A percentile compares a stretch with the other conserved stretches of the same genome.
Conservation (phyloP, 164 flowering plant species). For the Sextonia rubra region DNA sequence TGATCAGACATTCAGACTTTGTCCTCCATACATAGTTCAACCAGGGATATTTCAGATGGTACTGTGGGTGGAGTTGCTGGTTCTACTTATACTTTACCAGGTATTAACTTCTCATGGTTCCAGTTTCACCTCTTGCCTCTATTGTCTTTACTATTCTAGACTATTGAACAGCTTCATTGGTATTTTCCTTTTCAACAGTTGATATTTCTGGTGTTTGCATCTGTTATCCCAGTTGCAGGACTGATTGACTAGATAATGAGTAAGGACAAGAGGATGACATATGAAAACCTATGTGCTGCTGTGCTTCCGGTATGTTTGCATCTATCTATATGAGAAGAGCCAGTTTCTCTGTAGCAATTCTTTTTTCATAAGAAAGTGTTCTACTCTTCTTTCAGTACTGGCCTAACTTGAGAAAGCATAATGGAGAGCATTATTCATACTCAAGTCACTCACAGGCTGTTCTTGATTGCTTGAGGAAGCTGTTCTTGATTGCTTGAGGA, state of each 20-base stretch:
- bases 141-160: not conserved
- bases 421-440: slow-evolving; percentile 94
- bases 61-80: slow-evolving; percentile 35
- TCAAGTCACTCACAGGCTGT: slow-evolving; percentile 67
- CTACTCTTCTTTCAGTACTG: slow-evolving; percentile 59
- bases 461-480: slow-evolving; percentile 51
- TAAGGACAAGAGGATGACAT: slow-evolving; percentile 75
- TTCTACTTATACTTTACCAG: slow-evolving; percentile 78
- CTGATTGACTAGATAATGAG: slow-evolving; percentile 87
- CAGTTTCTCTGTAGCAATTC: slow-evolving; percentile 1
- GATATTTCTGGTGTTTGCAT: not conserved
- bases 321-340: not conserved
- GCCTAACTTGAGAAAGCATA: slow-evolving; percentile 82
- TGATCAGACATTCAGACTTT: slow-evolving; percentile 38
- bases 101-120: slow-evolving; percentile 27
- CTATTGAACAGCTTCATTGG: too few species aligned
- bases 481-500: slow-evolving; percentile 94
- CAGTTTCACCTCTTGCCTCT: not conserved
- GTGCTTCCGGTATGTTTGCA: slow-evolving; percentile 70
- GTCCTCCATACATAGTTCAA: slow-evolving; percentile 39
- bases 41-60: slow-evolving; percentile 59
- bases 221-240: slow-evolving; percentile 32
- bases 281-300: slow-evolving; percentile 87
- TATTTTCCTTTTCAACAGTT: not conserved
- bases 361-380: not conserved